Evolutionary conservation across 2,329 filamentous ascomycete species (phyloP), one percentile per base, ranked within the genome.

Genomic region (Trichoderma sp.): DNA sequence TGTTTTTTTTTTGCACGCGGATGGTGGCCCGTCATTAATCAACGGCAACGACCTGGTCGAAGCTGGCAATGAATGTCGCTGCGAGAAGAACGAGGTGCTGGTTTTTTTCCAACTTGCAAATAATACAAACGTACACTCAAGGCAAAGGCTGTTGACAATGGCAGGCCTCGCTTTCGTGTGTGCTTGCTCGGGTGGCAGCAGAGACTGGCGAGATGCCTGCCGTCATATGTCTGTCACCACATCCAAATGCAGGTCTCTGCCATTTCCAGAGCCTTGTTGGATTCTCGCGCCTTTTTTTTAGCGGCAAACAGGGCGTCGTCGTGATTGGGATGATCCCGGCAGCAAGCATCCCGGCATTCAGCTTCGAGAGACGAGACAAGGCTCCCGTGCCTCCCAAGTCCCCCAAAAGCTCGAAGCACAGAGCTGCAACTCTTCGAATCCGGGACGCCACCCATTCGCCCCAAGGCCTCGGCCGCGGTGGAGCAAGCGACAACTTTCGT

Each of bases 321-420:
- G 42, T 60, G 22, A 42, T 29, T 48, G 64, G 29, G 53, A 69
- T 57, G 50, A 67, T 64, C 60, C 48, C 50, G 27, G 59, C 45
- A 53, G 32, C 59, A 19, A 32, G 63, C 67, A 54, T 60, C 48
- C 60, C 39, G 45, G 57, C 59, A 37, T 29, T 52, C 66, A 67
- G 52, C 42, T 63, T 67, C 56, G 37, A 13, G 67, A 34, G 58
- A 64, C 69, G 64, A 65, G 67, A 59, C 65, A 17, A 61, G 45
- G 59, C 59, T 63, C 58, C 34, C 45, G 45, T 25, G 42, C 58
- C 58, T 29, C 54, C 22, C 17, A 64, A 32, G 34, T 27, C 12
- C n/a, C n/a, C n/a, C 50, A n/a, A n/a, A 54, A n/a, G 34, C 9
- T 22, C 54, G 39, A 25, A 13, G 12, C 53, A 52, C 19, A 25